A percentile compares a stretch with the other conserved stretches of the same genome.
Evolutionary conservation across 768 basidiomycete species (phyloP).

Genomic region (Suillus paluster): DNA sequence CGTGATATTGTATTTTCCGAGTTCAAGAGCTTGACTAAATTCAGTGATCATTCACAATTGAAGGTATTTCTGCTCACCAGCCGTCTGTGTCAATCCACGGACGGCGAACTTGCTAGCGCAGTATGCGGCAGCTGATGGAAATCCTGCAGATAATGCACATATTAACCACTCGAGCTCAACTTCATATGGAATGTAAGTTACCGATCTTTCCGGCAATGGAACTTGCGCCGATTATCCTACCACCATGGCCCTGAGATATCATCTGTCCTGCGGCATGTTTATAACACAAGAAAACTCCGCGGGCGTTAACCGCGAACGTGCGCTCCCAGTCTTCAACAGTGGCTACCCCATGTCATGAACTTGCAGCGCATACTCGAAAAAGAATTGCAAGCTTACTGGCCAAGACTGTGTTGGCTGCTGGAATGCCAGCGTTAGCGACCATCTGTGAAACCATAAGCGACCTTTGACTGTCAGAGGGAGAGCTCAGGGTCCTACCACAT

Average conservation of each 20-base stretch:
- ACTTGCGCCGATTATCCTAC: slow-evolving; percentile 10
- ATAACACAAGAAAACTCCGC: slow-evolving; percentile 36
- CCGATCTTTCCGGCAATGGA: slow-evolving; percentile 6
- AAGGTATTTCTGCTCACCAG: slow-evolving; percentile 23
- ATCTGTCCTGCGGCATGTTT: slow-evolving; percentile 19
- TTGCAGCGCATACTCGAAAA: not conserved
- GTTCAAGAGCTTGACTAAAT: slow-evolving; percentile 36
- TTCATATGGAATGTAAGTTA: not conserved
- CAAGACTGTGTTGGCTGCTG: slow-evolving; percentile 1
- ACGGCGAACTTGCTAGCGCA: slow-evolving; percentile 26
- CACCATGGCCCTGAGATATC: slow-evolving; percentile 20
- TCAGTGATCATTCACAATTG: not conserved
- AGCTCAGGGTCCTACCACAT: slow-evolving; percentile 16
- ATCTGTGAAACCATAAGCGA: slow-evolving; percentile 15
- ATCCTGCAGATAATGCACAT: slow-evolving; percentile 7
- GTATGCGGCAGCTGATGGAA: slow-evolving; percentile 16
- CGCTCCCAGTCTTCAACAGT: slow-evolving; percentile 31
- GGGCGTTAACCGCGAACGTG: slow-evolving; percentile 30
- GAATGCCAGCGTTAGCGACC: slow-evolving; percentile 26
- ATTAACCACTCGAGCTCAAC: not conserved
- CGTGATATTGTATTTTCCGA: slow-evolving; percentile 43
- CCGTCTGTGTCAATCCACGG: slow-evolving; percentile 25
- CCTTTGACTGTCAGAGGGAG: not conserved
- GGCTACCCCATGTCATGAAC: slow-evolving; percentile 10
- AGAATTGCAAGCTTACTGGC: not conserved